phyloP scores from a whole-genome alignment of 176 grass and related monocot genomes.

The Oryza rufipogon region DNA sequence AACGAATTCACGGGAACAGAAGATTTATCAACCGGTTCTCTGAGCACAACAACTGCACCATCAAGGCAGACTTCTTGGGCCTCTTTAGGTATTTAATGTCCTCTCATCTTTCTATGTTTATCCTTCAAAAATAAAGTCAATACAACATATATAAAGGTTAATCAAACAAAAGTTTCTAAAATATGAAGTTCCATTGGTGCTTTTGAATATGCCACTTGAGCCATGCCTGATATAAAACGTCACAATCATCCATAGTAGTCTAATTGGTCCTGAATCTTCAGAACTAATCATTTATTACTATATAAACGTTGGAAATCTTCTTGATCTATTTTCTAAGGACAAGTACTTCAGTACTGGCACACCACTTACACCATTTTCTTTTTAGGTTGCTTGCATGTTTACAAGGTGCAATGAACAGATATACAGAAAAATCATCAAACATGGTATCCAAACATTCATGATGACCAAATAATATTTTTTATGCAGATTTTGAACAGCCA shows the following conservation, averaged over 20 bases:
- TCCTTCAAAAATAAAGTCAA: neutral
- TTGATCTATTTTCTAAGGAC: conserved; percentile 1
- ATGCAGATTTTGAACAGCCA: conserved; percentile 87
- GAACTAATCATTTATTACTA: conserved; percentile 18
- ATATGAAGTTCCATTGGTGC: neutral
- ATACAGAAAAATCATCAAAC: neutral
- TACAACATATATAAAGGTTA: neutral
- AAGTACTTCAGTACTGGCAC: conserved; percentile 22
- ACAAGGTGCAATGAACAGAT: neutral
- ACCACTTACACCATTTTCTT: conserved; percentile 33
- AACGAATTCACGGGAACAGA: conserved; percentile 64
- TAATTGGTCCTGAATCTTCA: conserved; percentile 5
- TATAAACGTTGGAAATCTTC: conserved; percentile 25
- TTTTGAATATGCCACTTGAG: neutral
- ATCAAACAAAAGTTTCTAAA: neutral
- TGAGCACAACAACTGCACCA: conserved; percentile 56
- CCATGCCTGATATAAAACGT: neutral
- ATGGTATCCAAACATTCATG: conserved; percentile 4
- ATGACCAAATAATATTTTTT: neutral
- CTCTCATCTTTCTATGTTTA: neutral
- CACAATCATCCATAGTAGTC: neutral
- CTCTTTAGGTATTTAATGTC: conserved; percentile 45
- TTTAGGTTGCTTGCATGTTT: conserved; percentile 44
- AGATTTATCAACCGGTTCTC: conserved; percentile 62
- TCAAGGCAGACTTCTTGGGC: conserved; percentile 69